Conservation (phyloP, 2,329 filamentous ascomycete genomes). For the Tolypocladium tropicale region DNA sequence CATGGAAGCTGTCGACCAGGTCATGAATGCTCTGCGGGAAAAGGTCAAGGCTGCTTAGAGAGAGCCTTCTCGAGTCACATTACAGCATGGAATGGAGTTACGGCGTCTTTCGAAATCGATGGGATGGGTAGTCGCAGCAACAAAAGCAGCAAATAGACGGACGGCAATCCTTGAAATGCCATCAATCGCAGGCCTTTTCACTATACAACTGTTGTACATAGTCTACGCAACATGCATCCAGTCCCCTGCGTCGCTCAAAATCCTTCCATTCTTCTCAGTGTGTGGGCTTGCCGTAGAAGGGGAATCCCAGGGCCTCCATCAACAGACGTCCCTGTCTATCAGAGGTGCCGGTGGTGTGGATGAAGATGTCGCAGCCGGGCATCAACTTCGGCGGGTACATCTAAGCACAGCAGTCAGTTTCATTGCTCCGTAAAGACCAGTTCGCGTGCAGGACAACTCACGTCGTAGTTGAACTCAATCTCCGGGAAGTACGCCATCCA, state of each 20-base stretch:
- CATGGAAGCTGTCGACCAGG: constrained; percentile 74
- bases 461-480: constrained; percentile 89
- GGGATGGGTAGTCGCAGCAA: not conserved
- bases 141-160: not conserved
- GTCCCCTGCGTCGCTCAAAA: not conserved
- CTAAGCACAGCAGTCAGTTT: constrained; percentile 19
- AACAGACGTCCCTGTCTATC: constrained; percentile 78
- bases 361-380: constrained; percentile 71
- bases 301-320: constrained; percentile 36
- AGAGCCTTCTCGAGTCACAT: not conserved
- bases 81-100: constrained; percentile 28
- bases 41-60: constrained; percentile 25
- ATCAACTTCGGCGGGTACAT: constrained; percentile 62
- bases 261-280: constrained; percentile 15
- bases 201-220: constrained; percentile 26
- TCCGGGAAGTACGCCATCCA: constrained; percentile 83
- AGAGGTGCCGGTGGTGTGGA: constrained; percentile 76
- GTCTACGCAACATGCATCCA: constrained; percentile 13
- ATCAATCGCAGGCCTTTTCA: constrained; percentile 6
- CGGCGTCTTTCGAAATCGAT: constrained; percentile 6
- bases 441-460: constrained; percentile 37
- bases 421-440: constrained; percentile 1
- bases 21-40: constrained; percentile 59
- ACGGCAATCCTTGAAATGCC: not conserved
- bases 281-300: constrained; percentile 68